Percentiles rank a stretch among this genome's conserved stretches.
Evolutionary conservation across 139 green algal species (phyloP).

Genomic region (Mychonastes homosphaera): DNA sequence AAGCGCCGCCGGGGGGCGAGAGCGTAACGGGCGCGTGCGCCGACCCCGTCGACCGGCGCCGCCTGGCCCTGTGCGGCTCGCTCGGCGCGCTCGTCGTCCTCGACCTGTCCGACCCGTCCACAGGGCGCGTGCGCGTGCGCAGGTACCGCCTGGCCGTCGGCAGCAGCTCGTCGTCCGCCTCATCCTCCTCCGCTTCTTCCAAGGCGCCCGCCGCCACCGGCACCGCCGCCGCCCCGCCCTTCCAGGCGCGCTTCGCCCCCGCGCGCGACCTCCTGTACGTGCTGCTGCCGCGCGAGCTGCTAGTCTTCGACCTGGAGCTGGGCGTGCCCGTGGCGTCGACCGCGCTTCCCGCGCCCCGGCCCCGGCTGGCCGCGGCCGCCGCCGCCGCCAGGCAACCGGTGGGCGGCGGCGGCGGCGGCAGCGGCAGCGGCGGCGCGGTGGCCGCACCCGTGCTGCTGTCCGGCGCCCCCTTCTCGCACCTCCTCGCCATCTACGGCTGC

Average conservation of each 20-base stretch:
- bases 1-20: too few relatives aligned
- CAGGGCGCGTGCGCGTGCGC: too few relatives aligned
- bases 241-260: conserved; percentile 44
- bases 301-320: conserved; percentile 71
- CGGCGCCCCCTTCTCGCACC: conserved; percentile 30
- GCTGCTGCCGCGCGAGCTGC: conserved; percentile 55
- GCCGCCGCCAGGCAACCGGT: too few relatives aligned
- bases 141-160: too few relatives aligned
- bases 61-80: conserved; percentile 41
- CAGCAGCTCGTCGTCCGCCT: too few relatives aligned
- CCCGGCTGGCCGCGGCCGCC: too few relatives aligned
- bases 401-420: neutral
- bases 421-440: neutral
- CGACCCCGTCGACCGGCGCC: conserved; percentile 50
- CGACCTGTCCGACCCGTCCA: too few relatives aligned
- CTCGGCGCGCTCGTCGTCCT: conserved; percentile 45
- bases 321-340: conserved; percentile 45
- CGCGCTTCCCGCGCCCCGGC: conserved; percentile 15
- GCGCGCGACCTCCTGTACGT: conserved; percentile 54
- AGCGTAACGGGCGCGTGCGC: too few relatives aligned
- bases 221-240: neutral
- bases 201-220: too few relatives aligned
- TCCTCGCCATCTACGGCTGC: conserved; percentile 53
- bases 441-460: conserved; percentile 10
- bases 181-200: too few relatives aligned